Conservation (phyloP, 306 rosid species). For the Vicia sativa region DNA sequence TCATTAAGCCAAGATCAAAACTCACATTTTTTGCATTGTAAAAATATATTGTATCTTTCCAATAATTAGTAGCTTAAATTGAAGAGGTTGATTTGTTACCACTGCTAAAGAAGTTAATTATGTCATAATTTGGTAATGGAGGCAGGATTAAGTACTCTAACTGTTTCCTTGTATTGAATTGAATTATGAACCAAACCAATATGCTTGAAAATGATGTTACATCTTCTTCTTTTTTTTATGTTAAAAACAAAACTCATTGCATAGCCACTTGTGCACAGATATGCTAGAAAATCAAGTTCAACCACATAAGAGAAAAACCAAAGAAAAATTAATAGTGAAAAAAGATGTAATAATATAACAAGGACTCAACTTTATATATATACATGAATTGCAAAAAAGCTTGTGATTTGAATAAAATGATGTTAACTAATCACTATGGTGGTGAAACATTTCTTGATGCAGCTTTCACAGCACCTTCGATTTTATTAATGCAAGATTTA, state of each 20-base stretch:
- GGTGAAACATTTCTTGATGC: constrained; percentile 42
- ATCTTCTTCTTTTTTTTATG: constrained; percentile 18
- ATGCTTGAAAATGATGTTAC: constrained; percentile 30
- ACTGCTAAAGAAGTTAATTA: constrained; percentile 11
- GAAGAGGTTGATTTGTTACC: constrained; percentile 31
- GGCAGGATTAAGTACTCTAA: constrained; percentile 13
- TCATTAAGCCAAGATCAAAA: constrained; percentile 16
- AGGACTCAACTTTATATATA: background rate
- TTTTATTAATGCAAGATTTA: constrained; percentile 74
- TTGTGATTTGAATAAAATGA: constrained; percentile 13
- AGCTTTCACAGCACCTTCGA: constrained; percentile 57
- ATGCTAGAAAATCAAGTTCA: background rate
- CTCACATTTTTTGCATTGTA: constrained; percentile 35
- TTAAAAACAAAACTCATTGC: constrained; percentile 23
- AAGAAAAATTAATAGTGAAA: background rate
- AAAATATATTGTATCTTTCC: constrained; percentile 6
- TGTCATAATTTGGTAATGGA: background rate
- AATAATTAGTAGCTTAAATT: constrained; percentile 16
- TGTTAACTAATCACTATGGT: constrained; percentile 18
- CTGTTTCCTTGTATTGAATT: constrained; percentile 31
- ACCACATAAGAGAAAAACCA: background rate
- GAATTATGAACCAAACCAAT: constrained; percentile 21
- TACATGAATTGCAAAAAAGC: constrained; percentile 23
- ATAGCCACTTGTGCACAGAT: background rate
- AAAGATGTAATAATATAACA: background rate